These are phyloP conservation scores for Teratosphaeria nubilosa DNA, from an alignment of 2,329 filamentous ascomycete species.

Conservation along the genomic window DNA sequence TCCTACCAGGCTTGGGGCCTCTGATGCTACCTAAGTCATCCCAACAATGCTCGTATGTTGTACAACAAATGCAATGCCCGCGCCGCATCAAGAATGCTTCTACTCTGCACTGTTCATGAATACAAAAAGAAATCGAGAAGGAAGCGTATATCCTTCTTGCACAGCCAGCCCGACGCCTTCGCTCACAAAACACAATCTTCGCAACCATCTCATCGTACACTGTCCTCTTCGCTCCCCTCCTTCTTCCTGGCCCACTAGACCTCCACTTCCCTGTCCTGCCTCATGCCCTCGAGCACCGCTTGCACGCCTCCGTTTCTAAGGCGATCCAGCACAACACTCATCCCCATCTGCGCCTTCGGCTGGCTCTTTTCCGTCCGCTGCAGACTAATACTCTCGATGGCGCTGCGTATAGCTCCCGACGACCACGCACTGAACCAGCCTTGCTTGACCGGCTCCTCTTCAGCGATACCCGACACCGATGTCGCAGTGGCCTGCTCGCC, in stretches of 20 bases:
- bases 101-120: background rate
- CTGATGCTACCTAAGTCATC: background rate
- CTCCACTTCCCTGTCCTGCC: conserved; percentile 40
- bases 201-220: background rate
- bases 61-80: background rate
- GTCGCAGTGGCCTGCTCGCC: conserved; percentile 29
- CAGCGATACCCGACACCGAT: conserved; percentile 29
- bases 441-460: conserved; percentile 39
- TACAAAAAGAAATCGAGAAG: conserved; percentile 1
- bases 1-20: conserved; percentile 16
- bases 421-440: conserved; percentile 55
- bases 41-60: background rate
- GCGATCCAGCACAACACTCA: conserved; percentile 70
- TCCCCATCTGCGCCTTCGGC: conserved; percentile 71
- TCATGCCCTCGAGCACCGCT: conserved; percentile 61
- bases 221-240: background rate
- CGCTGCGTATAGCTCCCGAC: conserved; percentile 62
- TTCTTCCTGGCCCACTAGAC: background rate
- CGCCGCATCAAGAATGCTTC: conserved; percentile 4
- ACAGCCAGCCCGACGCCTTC: conserved; percentile 8
- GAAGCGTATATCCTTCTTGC: background rate
- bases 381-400: conserved; percentile 68
- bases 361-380: conserved; percentile 69
- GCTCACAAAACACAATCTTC: background rate
- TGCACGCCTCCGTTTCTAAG: conserved; percentile 57